A percentile compares a stretch with the other conserved stretches of the same genome.
phyloP scores from a whole-genome alignment of 352 stramenopile genomes.

The Discostella stelligera region DNA sequence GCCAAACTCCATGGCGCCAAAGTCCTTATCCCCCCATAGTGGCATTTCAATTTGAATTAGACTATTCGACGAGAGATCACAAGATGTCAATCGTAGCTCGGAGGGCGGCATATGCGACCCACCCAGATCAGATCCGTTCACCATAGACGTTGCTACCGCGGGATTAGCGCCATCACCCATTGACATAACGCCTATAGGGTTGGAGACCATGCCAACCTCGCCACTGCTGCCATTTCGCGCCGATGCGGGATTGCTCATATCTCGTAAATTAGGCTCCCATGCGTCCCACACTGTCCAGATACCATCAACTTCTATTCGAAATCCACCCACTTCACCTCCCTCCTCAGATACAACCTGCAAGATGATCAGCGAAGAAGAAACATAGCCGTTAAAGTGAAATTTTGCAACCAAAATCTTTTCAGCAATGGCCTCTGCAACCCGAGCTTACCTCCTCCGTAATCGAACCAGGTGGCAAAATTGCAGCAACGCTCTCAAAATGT shows the following conservation, averaged over 20 bases:
- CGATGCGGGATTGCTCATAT: neutral
- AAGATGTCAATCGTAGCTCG: conserved; percentile 70
- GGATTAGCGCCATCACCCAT: neutral
- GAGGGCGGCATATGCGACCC: conserved; percentile 72
- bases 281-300: conserved; percentile 79
- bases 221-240: conserved; percentile 3
- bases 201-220: conserved; percentile 7
- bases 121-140: conserved; percentile 62
- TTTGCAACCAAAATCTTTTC: conserved; percentile 6
- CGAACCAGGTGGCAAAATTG: conserved; percentile 66
- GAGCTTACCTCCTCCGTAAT: conserved; percentile 58
- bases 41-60: conserved; percentile 77
- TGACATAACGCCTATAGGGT: conserved; percentile 21
- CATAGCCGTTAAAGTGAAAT: conserved; percentile 2
- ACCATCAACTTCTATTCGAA: conserved; percentile 66
- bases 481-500: conserved; percentile 82
- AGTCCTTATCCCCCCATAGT: conserved; percentile 78
- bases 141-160: conserved; percentile 16
- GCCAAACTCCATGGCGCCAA: conserved; percentile 79
- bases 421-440: neutral
- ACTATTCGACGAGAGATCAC: conserved; percentile 44
- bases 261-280: conserved; percentile 47
- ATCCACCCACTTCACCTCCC: conserved; percentile 14
- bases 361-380: neutral
- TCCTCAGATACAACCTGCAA: conserved; percentile 15